Percentiles rank a stretch among this genome's conserved stretches.
Evolutionary conservation across 192 early-diverging fungal species (phyloP).

Genomic region (Backusella australiensis): DNA sequence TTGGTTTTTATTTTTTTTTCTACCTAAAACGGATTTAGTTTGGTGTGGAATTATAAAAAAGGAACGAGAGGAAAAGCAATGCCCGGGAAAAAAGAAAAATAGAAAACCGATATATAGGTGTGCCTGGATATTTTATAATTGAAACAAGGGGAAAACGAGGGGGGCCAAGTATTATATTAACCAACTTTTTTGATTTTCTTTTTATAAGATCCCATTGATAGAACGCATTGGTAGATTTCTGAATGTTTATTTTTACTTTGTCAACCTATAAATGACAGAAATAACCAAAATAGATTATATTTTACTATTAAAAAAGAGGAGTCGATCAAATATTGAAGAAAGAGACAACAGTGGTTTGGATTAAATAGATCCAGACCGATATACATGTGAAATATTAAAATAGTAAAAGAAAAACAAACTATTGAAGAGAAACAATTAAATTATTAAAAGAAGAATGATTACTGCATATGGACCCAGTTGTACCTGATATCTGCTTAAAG

Average conservation of each 20-base stretch:
- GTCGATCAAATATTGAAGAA: neutral
- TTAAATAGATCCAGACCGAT: conserved; percentile 1
- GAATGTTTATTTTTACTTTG: neutral
- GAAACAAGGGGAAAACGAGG: neutral
- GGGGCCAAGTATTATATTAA: neutral
- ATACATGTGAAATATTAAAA: neutral
- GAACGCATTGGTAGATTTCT: neutral
- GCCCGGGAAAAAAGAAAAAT: neutral
- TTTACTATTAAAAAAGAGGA: neutral
- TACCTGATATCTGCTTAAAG: neutral
- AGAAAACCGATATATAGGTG: neutral
- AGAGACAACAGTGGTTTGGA: neutral
- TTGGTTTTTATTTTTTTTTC: neutral
- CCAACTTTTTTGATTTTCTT: neutral
- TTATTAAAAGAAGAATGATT: neutral
- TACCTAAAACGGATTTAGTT: neutral
- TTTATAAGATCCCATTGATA: neutral
- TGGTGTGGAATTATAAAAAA: neutral
- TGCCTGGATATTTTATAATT: neutral
- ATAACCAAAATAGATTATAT: neutral
- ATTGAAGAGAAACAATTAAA: neutral
- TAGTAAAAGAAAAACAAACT: neutral
- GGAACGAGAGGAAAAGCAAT: neutral
- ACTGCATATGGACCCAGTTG: too few relatives aligned
- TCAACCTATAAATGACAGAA: neutral